Conservation (phyloP, 2,329 filamentous ascomycete species). For the Clonostachys sp. region DNA sequence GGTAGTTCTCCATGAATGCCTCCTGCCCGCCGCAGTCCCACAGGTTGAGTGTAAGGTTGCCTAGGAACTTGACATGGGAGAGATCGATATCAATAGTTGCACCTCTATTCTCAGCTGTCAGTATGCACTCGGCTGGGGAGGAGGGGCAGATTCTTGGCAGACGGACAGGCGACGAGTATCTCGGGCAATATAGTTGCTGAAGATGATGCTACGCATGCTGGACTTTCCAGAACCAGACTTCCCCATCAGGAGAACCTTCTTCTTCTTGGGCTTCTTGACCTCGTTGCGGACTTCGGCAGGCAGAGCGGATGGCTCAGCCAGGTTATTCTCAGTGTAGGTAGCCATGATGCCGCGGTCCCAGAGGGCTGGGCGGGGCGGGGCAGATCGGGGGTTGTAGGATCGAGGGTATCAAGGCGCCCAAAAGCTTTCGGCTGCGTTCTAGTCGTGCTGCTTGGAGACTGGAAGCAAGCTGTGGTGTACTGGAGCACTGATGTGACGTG, state of each 20-base stretch:
- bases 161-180: constrained; percentile 78
- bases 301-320: constrained; percentile 8
- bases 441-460: too few species aligned
- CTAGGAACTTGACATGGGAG: constrained; percentile 97
- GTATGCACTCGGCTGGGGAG: not conserved
- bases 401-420: too few species aligned
- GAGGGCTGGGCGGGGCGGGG: not conserved
- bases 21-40: constrained; percentile 99
- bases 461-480: too few species aligned
- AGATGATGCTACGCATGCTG: constrained; percentile 97
- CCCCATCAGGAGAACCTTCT: constrained; percentile 86
- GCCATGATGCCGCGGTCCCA: constrained; percentile 14
- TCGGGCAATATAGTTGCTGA: constrained; percentile 97
- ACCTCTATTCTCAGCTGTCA: constrained; percentile 43
- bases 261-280: constrained; percentile 72
- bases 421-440: too few species aligned
- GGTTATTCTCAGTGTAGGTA: constrained; percentile 22
- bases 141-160: not conserved
- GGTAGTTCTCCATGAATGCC: constrained; percentile 97
- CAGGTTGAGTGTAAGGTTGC: constrained; percentile 92
- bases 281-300: constrained; percentile 36
- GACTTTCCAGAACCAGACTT: constrained; percentile 97
- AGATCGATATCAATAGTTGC: constrained; percentile 98
- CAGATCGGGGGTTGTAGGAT: not conserved
- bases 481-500: too few species aligned